Base-by-base conservation (phyloP, 129 eudicot genomes). In the Silybum marianum region DNA sequence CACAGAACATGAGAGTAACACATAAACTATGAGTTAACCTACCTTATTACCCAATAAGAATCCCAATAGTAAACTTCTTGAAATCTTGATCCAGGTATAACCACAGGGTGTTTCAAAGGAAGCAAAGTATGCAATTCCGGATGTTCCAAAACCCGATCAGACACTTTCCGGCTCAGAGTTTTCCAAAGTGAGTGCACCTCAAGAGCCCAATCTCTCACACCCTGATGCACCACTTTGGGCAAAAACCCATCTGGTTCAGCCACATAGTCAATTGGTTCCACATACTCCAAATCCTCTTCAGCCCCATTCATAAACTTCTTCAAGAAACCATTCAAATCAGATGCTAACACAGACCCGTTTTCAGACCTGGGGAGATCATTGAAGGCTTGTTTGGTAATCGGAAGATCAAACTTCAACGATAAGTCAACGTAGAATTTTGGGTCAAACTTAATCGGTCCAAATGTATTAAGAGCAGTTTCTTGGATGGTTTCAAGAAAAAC, bases 31-130 rank as follows among this genome's bases (percentile, higher is more conserved):
- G 39, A 0, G 30, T 26, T 2, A 73, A 77, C 73, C 32, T 32
- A 92, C 99, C 99, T 93, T 79, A 92, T 89, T 2, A 92, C 88
- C 97, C 97, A 95, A 58, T 95, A 95, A 69, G 97, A 90, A 86
- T 95, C 99, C 99, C 99, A 95, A 78, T 95, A 95, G 76, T 95
- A 95, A 78, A 95, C 98, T 84, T 95, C 99, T 34, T 90, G 82
- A 83, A 95, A 95, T 74, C 99, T 80, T 7, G 99, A 95, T n/a
- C 99, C 99, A 10, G 99, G 99, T 51, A 95, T 87, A 2, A 95
- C 78, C 22, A 91, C 93, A 42, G 98, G 95, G 58, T 88, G 13
- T 22, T 83, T 69, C 76, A 95, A 74, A n/a, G 95, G 98, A 74
- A 95, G 87, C 87, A 95, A 19, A 34, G 98, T 92, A 83, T 90